These are phyloP conservation scores for Lachnellula occidentalis DNA, from an alignment of 2,329 filamentous ascomycete genomes.

Conservation along the genomic window DNA sequence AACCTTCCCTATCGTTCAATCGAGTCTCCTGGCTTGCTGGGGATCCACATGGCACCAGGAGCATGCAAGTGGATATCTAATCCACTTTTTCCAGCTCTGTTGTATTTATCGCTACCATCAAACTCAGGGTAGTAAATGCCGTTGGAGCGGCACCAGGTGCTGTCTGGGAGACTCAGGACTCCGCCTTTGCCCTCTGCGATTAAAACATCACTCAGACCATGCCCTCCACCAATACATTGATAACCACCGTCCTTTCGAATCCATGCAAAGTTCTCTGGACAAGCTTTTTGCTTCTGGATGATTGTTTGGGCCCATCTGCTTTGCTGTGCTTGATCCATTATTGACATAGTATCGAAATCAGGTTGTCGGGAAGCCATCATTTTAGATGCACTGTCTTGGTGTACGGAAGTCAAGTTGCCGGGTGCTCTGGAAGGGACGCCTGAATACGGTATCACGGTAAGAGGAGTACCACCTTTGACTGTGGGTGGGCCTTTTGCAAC, in stretches of 20 bases:
- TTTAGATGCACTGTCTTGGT: neutral
- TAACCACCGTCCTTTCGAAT: constrained; percentile 52
- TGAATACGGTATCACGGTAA: neutral
- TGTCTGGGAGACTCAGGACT: neutral
- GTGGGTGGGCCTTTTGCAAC: no score
- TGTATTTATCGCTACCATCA: neutral
- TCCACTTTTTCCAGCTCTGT: neutral
- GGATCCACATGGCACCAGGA: neutral
- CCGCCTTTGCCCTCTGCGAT: constrained; percentile 18
- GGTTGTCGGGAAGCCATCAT: constrained; percentile 2
- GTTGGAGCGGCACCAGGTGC: neutral
- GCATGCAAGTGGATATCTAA: neutral
- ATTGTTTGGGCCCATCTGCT: neutral
- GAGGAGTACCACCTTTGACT: no score
- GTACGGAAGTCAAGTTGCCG: neutral
- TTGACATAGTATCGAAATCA: neutral
- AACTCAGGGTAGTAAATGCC: neutral
- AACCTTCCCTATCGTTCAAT: no score
- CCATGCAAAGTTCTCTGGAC: constrained; percentile 52
- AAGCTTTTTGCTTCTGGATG: constrained; percentile 46
- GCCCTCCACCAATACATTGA: constrained; percentile 53
- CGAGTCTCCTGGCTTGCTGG: neutral
- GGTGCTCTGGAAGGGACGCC: neutral
- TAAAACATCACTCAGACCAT: constrained; percentile 43
- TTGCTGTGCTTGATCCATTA: neutral